Evolutionary conservation across 169 alveolate species (phyloP).

Genomic region (Theileria orientalis): DNA sequence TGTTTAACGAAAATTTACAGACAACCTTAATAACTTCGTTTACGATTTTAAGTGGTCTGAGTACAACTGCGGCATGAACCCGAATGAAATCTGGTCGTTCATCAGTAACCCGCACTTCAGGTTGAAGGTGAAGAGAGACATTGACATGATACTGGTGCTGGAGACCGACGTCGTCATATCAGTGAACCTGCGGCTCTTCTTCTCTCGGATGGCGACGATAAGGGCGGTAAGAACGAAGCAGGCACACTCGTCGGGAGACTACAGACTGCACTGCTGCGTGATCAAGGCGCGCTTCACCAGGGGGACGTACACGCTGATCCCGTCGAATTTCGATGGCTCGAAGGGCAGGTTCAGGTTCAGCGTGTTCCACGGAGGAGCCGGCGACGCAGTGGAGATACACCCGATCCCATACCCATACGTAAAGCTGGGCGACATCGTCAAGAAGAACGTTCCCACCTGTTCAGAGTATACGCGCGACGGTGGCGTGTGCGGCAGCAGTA

Average conservation of each 20-base stretch:
- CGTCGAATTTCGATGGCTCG: slow-evolving; percentile 59
- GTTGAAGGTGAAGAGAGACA: slow-evolving; percentile 59
- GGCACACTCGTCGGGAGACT: slow-evolving; percentile 73
- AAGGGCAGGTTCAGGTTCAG: slow-evolving; percentile 3
- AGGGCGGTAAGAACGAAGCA: slow-evolving; percentile 72
- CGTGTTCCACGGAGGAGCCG: background rate
- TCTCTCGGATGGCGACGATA: slow-evolving; percentile 73
- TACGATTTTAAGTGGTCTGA: slow-evolving; percentile 67
- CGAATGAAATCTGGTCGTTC: slow-evolving; percentile 74
- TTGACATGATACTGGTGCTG: slow-evolving; percentile 62
- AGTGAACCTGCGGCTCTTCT: slow-evolving; percentile 77
- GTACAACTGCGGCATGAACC: slow-evolving; percentile 75
- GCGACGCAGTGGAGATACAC: background rate
- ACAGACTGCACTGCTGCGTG: slow-evolving; percentile 74
- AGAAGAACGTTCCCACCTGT: background rate
- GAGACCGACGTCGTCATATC: slow-evolving; percentile 75
- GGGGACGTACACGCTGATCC: slow-evolving; percentile 68
- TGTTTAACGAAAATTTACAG: slow-evolving; percentile 39
- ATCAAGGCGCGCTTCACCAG: slow-evolving; percentile 46
- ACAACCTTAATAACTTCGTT: slow-evolving; percentile 17
- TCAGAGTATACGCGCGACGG: background rate
- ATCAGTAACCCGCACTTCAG: slow-evolving; percentile 79
- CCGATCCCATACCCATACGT: slow-evolving; percentile 3
- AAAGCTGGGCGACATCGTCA: background rate
- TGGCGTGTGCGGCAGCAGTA: background rate